phyloP scores from a whole-genome alignment of 2,329 filamentous ascomycete genomes.

The Magnaporthales sp. region DNA sequence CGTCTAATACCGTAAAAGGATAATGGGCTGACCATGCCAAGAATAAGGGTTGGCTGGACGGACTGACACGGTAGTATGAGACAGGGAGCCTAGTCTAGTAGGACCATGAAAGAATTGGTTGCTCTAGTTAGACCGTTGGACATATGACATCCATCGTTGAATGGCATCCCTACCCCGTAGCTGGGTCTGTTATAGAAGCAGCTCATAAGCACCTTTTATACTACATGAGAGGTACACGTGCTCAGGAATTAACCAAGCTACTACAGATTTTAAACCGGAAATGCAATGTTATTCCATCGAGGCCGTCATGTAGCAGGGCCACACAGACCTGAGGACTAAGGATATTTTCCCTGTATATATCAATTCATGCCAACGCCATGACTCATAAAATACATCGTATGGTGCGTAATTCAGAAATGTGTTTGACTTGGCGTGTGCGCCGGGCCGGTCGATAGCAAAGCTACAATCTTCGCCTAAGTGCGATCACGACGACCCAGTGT shows the following conservation, averaged over 20 bases:
- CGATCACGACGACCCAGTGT: slow-evolving; percentile 22
- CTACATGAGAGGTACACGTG: not conserved
- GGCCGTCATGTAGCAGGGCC: not conserved
- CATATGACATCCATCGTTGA: not conserved
- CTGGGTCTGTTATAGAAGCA: not conserved
- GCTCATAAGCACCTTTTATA: not conserved
- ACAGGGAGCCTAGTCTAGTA: too few species aligned
- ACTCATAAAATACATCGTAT: slow-evolving; percentile 2
- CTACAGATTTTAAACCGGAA: not conserved
- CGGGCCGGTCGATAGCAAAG: not conserved
- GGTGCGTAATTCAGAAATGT: not conserved
- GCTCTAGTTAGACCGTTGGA: not conserved
- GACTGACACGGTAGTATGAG: not conserved
- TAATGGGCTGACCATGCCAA: not conserved
- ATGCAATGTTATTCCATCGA: not conserved
- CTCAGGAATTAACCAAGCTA: not conserved
- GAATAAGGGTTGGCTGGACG: not conserved
- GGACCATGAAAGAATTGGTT: not conserved
- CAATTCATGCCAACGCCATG: slow-evolving; percentile 1
- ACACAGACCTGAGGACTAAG: not conserved
- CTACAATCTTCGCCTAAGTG: not conserved
- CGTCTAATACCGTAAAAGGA: too few species aligned
- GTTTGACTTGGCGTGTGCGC: not conserved
- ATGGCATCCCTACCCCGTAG: not conserved
- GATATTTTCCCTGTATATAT: not conserved